Percentiles rank a stretch among this genome's conserved stretches.
phyloP scores from a whole-genome alignment of 2,329 filamentous ascomycete species.

The Colletotrichum lindemuthianum region DNA sequence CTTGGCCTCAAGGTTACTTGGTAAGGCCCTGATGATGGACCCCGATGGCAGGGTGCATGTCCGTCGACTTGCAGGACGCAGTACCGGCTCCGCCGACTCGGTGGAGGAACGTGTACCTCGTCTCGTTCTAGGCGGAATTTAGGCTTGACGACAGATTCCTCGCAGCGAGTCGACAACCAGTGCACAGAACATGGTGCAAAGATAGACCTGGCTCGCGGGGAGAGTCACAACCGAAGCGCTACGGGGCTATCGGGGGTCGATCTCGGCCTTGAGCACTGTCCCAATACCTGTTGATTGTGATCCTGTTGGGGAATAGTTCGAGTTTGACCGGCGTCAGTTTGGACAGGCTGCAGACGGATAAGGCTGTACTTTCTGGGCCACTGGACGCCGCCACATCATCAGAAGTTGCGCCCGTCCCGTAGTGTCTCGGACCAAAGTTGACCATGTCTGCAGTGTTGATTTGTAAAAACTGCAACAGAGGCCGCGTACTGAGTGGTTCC shows the following conservation, averaged over 20 bases:
- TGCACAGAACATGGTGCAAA: too few relatives aligned
- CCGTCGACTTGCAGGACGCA: background rate
- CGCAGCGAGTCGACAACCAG: too few relatives aligned
- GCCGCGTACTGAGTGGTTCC: background rate
- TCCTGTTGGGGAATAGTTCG: slow-evolving; percentile 14
- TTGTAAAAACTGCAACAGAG: slow-evolving; percentile 28
- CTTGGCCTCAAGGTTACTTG: background rate
- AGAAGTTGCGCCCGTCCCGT: slow-evolving; percentile 15
- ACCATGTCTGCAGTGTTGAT: slow-evolving; percentile 18
- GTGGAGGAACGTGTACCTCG: slow-evolving; percentile 14
- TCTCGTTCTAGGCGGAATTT: slow-evolving; percentile 20
- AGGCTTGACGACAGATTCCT: background rate
- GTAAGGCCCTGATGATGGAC: background rate
- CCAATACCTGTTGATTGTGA: background rate
- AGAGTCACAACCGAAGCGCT: background rate
- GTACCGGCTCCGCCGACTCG: slow-evolving; percentile 32
- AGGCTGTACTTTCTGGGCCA: slow-evolving; percentile 31
- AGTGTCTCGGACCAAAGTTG: slow-evolving; percentile 23
- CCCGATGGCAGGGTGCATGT: slow-evolving; percentile 6
- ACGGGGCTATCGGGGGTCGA: slow-evolving; percentile 15
- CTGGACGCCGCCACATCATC: slow-evolving; percentile 30
- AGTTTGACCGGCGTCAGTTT: slow-evolving; percentile 19
- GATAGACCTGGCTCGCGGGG: too few relatives aligned
- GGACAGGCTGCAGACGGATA: slow-evolving; percentile 31
- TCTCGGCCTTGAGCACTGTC: slow-evolving; percentile 4